Conservation (phyloP, 306 rosid species). For the Psophocarpus tetragonolobus region DNA sequence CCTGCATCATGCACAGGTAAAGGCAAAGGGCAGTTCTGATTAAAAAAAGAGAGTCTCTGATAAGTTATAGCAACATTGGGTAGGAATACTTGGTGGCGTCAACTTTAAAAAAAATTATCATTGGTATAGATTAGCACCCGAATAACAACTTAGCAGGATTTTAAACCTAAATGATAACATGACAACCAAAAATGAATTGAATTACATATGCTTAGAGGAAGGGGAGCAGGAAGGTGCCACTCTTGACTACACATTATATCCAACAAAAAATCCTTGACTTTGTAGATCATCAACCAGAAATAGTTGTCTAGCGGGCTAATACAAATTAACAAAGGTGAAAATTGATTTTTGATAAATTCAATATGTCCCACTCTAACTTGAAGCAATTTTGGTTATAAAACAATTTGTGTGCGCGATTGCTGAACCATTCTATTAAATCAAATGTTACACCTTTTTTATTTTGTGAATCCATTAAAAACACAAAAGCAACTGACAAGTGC, state of each 20-base stretch:
- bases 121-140: background rate
- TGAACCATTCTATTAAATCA: conserved; percentile 22
- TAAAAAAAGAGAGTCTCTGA: background rate
- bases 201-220: background rate
- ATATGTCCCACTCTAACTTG: background rate
- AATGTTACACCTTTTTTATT: background rate
- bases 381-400: background rate
- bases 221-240: background rate
- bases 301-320: background rate
- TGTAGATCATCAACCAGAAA: background rate
- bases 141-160: background rate
- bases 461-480: background rate
- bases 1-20: background rate
- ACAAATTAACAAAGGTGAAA: background rate
- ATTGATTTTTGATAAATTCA: background rate
- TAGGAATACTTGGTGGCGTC: background rate
- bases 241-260: background rate
- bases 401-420: background rate
- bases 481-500: background rate
- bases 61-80: background rate
- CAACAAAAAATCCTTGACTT: background rate
- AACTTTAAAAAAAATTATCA: background rate
- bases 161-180: background rate
- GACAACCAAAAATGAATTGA: background rate
- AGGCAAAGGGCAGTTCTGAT: background rate